These are phyloP conservation scores for Kodamaea nitidulidarum DNA, from an alignment of 805 yeast genomes.

Conservation along the genomic window DNA sequence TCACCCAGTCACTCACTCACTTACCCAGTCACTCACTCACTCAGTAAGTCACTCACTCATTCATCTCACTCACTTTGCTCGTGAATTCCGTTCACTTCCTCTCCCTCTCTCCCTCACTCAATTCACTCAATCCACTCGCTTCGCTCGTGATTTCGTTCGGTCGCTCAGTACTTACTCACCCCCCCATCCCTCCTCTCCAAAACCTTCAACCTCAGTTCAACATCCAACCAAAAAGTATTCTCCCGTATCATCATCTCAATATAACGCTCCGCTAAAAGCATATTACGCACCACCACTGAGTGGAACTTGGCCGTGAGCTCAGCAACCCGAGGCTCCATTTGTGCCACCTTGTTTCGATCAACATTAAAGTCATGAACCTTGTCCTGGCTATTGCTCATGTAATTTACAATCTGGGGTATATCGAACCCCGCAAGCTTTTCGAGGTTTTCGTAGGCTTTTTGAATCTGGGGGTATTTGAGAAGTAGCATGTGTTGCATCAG, in stretches of 20 bases:
- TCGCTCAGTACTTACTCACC: constrained; percentile 5
- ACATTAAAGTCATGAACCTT: constrained; percentile 15
- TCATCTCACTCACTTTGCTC: too few species aligned
- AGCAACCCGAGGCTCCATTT: constrained; percentile 8
- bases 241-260: constrained; percentile 19
- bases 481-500: constrained; percentile 17
- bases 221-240: constrained; percentile 25
- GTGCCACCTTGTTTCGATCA: constrained; percentile 5
- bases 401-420: constrained; percentile 17
- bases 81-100: background rate
- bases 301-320: constrained; percentile 19
- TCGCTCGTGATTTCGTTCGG: too few species aligned
- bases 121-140: too few species aligned
- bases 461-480: constrained; percentile 19
- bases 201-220: constrained; percentile 14
- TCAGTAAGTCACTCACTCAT: too few species aligned
- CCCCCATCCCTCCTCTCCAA: constrained; percentile 2
- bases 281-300: constrained; percentile 22
- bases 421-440: constrained; percentile 22
- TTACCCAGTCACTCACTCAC: too few species aligned
- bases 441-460: constrained; percentile 19
- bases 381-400: constrained; percentile 14
- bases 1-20: too few species aligned
- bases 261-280: constrained; percentile 28
- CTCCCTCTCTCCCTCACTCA: too few species aligned